Evolutionary conservation across 2,329 filamentous ascomycete genomes (phyloP).

Genomic region (Xylaria sp.): DNA sequence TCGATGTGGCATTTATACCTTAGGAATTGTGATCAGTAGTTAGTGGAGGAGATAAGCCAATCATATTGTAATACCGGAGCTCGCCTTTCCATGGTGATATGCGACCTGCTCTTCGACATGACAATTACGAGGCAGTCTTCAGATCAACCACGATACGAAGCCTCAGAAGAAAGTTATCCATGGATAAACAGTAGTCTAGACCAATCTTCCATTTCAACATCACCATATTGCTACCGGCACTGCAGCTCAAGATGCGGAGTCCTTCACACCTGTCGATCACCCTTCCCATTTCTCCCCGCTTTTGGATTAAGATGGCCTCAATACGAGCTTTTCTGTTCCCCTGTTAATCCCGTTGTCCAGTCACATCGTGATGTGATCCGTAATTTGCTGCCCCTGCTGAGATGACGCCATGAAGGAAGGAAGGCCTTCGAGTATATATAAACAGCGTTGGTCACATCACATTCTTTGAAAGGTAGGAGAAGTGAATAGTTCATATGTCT

Average conservation of each 20-base stretch:
- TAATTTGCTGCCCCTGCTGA: slow-evolving; percentile 8
- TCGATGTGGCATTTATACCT: too few relatives aligned
- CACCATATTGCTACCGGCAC: not conserved
- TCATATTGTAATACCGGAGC: too few relatives aligned
- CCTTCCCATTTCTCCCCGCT: slow-evolving; percentile 20
- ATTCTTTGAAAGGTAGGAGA: not conserved
- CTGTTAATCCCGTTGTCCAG: slow-evolving; percentile 2
- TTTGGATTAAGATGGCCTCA: not conserved
- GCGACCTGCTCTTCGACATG: not conserved
- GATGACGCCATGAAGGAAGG: slow-evolving; percentile 14
- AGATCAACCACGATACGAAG: not conserved
- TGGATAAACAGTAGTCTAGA: not conserved
- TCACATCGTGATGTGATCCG: slow-evolving; percentile 8
- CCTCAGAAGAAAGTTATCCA: not conserved
- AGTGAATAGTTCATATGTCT: not conserved
- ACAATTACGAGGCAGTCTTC: not conserved
- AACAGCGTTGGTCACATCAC: not conserved
- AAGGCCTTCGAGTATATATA: not conserved
- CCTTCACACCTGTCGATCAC: slow-evolving; percentile 7
- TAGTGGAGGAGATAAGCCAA: too few relatives aligned
- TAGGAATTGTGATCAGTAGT: too few relatives aligned
- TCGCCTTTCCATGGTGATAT: too few relatives aligned
- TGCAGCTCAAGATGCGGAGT: not conserved
- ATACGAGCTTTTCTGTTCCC: slow-evolving; percentile 26
- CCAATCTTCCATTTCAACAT: slow-evolving; percentile 3